These are phyloP conservation scores for Xerocomellus amylosporus DNA, from an alignment of 768 basidiomycete genomes.

Conservation along the genomic window DNA sequence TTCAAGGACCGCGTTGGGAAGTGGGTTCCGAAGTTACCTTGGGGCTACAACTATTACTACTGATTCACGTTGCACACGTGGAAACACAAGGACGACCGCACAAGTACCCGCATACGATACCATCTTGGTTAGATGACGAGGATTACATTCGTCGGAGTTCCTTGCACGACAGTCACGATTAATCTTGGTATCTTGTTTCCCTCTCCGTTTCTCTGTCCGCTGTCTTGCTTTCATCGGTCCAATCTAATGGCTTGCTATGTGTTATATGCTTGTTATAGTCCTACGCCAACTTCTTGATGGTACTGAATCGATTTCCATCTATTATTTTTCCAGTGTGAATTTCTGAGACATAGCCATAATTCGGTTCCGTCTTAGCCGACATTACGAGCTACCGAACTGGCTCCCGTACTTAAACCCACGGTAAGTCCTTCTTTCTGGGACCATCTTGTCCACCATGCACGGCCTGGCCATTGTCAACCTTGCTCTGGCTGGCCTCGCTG, in stretches of 20 bases:
- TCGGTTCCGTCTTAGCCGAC: too few species aligned
- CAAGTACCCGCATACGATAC: constrained; percentile 18
- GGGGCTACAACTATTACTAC: constrained; percentile 23
- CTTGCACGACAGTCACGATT: background rate
- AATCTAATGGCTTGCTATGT: constrained; percentile 13
- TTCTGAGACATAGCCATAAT: too few species aligned
- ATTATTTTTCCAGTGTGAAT: constrained; percentile 29
- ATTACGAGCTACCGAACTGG: too few species aligned
- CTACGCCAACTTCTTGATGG: background rate
- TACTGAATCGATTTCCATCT: background rate
- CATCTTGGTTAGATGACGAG: constrained; percentile 11
- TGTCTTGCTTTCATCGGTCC: constrained; percentile 8
- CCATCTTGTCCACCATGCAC: constrained; percentile 44
- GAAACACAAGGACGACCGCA: constrained; percentile 8
- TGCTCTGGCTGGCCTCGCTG: constrained; percentile 56
- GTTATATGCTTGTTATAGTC: constrained; percentile 5
- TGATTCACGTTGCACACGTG: constrained; percentile 5
- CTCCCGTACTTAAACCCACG: too few species aligned
- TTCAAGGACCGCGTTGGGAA: constrained; percentile 12
- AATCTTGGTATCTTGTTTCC: background rate
- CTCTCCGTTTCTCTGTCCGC: background rate
- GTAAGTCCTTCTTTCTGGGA: too few species aligned
- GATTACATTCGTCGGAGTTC: constrained; percentile 5
- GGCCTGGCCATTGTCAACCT: constrained; percentile 61
- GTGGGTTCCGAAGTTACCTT: constrained; percentile 26